Percentiles rank a stretch among this genome's conserved stretches.
These are phyloP conservation scores for Neofusicoccum laricinum DNA, from an alignment of 2,329 filamentous ascomycete species.

Conservation along the genomic window DNA sequence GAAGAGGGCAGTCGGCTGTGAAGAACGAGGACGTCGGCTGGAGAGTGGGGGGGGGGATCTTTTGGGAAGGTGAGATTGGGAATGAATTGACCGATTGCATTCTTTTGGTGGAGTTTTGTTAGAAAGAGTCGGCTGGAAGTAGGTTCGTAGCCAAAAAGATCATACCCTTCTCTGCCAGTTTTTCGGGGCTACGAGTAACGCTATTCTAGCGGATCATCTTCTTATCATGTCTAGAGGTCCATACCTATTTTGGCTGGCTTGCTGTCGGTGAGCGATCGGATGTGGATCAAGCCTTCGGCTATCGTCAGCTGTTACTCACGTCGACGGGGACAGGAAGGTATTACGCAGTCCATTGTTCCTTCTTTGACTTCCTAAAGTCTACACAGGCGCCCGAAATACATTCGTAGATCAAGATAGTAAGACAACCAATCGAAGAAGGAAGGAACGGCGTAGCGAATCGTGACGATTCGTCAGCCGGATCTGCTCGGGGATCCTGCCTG, in stretches of 20 bases:
- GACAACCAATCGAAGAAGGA: neutral
- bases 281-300: too few species aligned
- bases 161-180: neutral
- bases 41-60: neutral
- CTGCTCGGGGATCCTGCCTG: neutral
- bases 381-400: too few species aligned
- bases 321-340: too few species aligned
- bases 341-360: too few species aligned
- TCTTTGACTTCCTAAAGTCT: too few species aligned
- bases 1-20: constrained; percentile 5
- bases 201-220: neutral
- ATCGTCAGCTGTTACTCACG: too few species aligned
- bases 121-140: constrained; percentile 5
- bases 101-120: neutral
- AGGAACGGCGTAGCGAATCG: neutral
- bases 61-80: neutral
- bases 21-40: neutral
- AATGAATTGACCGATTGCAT: neutral
- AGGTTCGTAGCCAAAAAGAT: constrained; percentile 4
- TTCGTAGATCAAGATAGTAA: neutral
- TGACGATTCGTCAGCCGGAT: neutral
- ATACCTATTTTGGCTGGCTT: too few species aligned
- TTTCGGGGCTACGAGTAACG: neutral
- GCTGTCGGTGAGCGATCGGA: too few species aligned
- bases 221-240: neutral